Percentiles rank a stretch among this genome's conserved stretches.
These are phyloP conservation scores for Phytophthora pisi DNA, from an alignment of 352 stramenopile genomes.

Conservation along the genomic window DNA sequence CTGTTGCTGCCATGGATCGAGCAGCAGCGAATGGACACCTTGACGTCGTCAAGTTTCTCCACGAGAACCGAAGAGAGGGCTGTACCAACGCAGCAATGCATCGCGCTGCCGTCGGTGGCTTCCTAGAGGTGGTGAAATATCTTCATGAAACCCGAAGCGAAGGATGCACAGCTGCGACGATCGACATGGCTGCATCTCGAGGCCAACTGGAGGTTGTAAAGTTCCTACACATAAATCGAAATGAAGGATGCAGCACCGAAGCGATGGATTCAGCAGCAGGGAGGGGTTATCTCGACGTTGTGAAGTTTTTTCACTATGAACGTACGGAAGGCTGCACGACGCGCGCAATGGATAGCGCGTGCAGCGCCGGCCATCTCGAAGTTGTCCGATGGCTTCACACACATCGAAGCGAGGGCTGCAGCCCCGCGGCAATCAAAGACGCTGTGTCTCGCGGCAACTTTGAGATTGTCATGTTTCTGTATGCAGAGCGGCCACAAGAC, in stretches of 20 bases:
- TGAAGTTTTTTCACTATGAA: slow-evolving; percentile 23
- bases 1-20: slow-evolving; percentile 13
- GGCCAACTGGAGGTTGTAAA: slow-evolving; percentile 4
- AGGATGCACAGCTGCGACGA: slow-evolving; percentile 1
- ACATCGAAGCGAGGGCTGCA: slow-evolving; percentile 16
- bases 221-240: slow-evolving; percentile 9
- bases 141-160: slow-evolving; percentile 15
- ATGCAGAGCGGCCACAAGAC: background rate
- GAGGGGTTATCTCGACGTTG: slow-evolving; percentile 10
- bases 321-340: slow-evolving; percentile 19
- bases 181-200: slow-evolving; percentile 8
- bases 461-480: slow-evolving; percentile 19
- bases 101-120: slow-evolving; percentile 6
- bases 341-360: slow-evolving; percentile 17
- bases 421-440: slow-evolving; percentile 12
- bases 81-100: slow-evolving; percentile 16
- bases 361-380: slow-evolving; percentile 9
- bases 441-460: slow-evolving; percentile 20
- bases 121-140: slow-evolving; percentile 14
- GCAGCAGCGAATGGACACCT: slow-evolving; percentile 17
- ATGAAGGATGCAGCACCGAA: slow-evolving; percentile 13
- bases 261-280: slow-evolving; percentile 15
- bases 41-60: slow-evolving; percentile 9
- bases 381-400: slow-evolving; percentile 20
- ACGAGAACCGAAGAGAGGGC: slow-evolving; percentile 15